A percentile compares a stretch with the other conserved stretches of the same genome.
Evolutionary conservation across 208 protist genomes (phyloP).

Genomic region (Porcisia deanei): DNA sequence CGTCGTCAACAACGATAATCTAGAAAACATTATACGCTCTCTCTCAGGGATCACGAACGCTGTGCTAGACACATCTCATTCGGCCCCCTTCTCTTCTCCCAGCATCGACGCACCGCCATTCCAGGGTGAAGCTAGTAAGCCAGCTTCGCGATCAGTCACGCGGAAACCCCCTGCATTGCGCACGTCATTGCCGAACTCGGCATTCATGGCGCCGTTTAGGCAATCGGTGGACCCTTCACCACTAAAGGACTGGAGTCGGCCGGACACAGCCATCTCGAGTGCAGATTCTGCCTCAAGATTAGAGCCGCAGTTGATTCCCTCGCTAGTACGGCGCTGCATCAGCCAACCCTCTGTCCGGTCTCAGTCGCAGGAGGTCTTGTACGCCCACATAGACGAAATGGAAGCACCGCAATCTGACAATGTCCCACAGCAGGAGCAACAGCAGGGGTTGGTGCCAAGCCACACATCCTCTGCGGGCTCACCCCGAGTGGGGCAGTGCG

Average conservation of each 20-base stretch:
- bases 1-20: slow-evolving; percentile 12
- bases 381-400: not conserved
- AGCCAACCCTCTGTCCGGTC: slow-evolving; percentile 6
- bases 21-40: slow-evolving; percentile 36
- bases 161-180: not conserved
- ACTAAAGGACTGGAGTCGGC: not conserved
- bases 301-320: slow-evolving; percentile 28
- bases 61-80: not conserved
- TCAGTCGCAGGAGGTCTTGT: slow-evolving; percentile 11
- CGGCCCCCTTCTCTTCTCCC: not conserved
- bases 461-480: not conserved
- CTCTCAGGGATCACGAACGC: slow-evolving; percentile 1
- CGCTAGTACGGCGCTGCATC: slow-evolving; percentile 16
- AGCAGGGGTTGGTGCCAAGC: not conserved
- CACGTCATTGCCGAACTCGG: not conserved
- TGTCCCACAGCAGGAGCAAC: not conserved
- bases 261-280: slow-evolving; percentile 21
- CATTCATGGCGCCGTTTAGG: not conserved
- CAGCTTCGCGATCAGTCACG: not conserved
- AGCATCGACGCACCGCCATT: not conserved
- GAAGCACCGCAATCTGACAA: slow-evolving; percentile 1
- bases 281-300: slow-evolving; percentile 24
- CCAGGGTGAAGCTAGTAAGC: not conserved
- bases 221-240: not conserved
- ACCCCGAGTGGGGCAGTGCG: not conserved